phyloP scores from a whole-genome alignment of 2,329 filamentous ascomycete genomes.

The Shiraia sp. region DNA sequence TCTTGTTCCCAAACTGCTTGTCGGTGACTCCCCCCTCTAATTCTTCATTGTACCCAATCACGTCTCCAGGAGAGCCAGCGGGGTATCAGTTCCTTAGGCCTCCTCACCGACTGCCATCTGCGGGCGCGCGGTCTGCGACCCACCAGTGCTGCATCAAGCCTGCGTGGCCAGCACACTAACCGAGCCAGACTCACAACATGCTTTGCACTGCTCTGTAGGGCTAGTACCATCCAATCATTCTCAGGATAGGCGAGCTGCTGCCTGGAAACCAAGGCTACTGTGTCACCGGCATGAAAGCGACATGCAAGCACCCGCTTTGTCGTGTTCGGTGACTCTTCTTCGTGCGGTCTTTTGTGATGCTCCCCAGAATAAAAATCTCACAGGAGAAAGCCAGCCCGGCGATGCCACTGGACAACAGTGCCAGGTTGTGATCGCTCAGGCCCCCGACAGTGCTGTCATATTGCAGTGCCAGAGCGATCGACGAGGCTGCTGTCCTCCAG shows the following conservation, averaged over 20 bases:
- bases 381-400: too few species aligned
- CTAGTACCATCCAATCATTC: slow-evolving; percentile 25
- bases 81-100: slow-evolving; percentile 19
- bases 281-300: slow-evolving; percentile 12
- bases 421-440: not conserved
- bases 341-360: not conserved
- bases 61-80: slow-evolving; percentile 5
- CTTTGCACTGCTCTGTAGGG: slow-evolving; percentile 27
- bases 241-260: slow-evolving; percentile 16
- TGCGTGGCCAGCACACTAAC: slow-evolving; percentile 41
- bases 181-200: too few species aligned
- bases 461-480: slow-evolving; percentile 10
- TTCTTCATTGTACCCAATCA: slow-evolving; percentile 20
- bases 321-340: slow-evolving; percentile 5
- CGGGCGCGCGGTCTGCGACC: slow-evolving; percentile 21
- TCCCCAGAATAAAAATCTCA: too few species aligned
- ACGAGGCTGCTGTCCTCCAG: slow-evolving; percentile 7
- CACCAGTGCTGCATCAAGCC: slow-evolving; percentile 18
- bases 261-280: slow-evolving; percentile 28
- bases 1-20: slow-evolving; percentile 22
- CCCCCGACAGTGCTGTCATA: slow-evolving; percentile 3
- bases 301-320: slow-evolving; percentile 1
- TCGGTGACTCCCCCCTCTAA: slow-evolving; percentile 28
- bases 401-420: too few species aligned
- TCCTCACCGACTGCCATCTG: slow-evolving; percentile 39